Percentiles rank a stretch among this genome's conserved stretches.
Evolutionary conservation across 116 monocot genomes (phyloP).

Genomic region (Papilionanthe hybrid): DNA sequence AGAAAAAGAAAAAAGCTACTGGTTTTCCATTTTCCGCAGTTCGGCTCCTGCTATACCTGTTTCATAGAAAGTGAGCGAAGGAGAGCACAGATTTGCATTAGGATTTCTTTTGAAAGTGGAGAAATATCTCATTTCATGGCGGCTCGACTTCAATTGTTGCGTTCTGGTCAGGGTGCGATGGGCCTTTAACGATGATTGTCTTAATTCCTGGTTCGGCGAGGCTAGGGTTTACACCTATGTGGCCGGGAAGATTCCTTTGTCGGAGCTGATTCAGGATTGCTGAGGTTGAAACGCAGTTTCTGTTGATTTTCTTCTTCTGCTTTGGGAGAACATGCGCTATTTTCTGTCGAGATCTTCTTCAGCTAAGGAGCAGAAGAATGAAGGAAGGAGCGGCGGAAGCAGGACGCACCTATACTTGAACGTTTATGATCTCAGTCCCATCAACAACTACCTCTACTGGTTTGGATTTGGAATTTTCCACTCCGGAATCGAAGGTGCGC

Average conservation of each 20-base stretch:
- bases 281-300: neutral
- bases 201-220: neutral
- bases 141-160: neutral
- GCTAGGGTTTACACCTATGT: neutral
- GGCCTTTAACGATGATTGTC: neutral
- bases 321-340: conserved; percentile 13
- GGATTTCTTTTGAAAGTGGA: neutral
- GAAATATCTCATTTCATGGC: neutral
- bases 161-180: neutral
- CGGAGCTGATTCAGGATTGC: neutral
- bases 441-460: conserved; percentile 50
- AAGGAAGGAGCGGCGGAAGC: neutral
- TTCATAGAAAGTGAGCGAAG: neutral
- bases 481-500: conserved; percentile 49
- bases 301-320: neutral
- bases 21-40: neutral
- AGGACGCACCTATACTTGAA: conserved; percentile 35
- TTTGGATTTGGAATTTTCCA: conserved; percentile 53
- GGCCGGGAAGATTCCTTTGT: neutral
- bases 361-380: conserved; percentile 15
- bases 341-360: conserved; percentile 15
- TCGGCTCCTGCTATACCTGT: neutral
- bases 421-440: conserved; percentile 45
- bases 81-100: neutral
- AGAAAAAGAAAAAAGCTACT: too few species aligned